Base-by-base conservation (phyloP, 306 rosid genomes). In the Gastrolobium villosum region DNA sequence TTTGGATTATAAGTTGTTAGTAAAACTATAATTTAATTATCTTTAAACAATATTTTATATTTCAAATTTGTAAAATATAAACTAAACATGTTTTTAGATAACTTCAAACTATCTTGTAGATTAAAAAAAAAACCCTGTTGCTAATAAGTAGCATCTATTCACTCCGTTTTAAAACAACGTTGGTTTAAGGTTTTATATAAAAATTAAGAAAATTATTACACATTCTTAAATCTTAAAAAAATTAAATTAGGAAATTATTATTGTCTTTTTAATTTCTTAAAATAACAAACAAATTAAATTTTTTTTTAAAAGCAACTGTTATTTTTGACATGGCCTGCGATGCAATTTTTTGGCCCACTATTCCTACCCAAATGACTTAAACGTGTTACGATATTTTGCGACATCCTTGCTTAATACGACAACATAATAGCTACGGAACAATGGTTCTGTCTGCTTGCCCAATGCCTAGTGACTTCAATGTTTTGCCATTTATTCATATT, bases 321-420 rank as follows among this genome's bases (percentile, higher is more conserved):
- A 20, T 20, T 20, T 20, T 20, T 20, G 26, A 20, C 26, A 20
- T 20, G 26, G 26, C 26, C 1, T 7, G 11, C 7, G 1, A 30
- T 45, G 57, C 65, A 81, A 76, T 66, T 81, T 81, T 60, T 54
- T 75, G 60, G 3, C 65, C 48, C 1, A 30, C 13, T n/a, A 34
- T 35, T 39, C 37, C 59, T 13, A 40, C 41, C 43, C 15, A 55
- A 61, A 55, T 65, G 74, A 77, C 66, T 65, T 9, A 54, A 73
- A 73, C 41, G 61, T 65, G 74, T 6, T 54, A 6, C 41, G 41
- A 61, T 8, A 39, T 61, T 62, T 31, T 15, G 59, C 20, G 74
- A 15, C 65, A 49, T 20, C 39, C 1, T 70, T 53, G 37, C 61
- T 44, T 31, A n/a, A 35, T 20, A 20, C 26, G 26, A 10, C 31